A percentile compares a stretch with the other conserved stretches of the same genome.
Conservation (phyloP, 1,284 basidiomycete species). For the Ceratobasidium sp. region DNA sequence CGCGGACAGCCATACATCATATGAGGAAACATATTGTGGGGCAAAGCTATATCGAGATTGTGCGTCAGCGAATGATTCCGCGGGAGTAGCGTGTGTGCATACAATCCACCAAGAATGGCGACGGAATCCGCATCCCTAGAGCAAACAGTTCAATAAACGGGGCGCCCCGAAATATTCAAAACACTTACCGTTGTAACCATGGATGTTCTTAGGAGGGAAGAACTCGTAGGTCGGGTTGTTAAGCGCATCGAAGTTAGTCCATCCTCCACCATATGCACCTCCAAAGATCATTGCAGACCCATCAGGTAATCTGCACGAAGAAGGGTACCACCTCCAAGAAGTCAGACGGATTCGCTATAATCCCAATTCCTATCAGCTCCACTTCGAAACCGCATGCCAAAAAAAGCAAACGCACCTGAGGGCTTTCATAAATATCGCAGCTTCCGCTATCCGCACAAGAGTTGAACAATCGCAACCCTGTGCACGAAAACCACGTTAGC, state of each 20-base stretch:
- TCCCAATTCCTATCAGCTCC: neutral
- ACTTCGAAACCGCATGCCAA: no score
- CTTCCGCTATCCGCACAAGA: constrained; percentile 62
- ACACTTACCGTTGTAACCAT: constrained; percentile 66
- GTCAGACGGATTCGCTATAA: constrained; percentile 64
- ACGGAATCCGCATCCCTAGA: constrained; percentile 49
- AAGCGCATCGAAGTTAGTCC: constrained; percentile 79
- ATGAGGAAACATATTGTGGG: constrained; percentile 20
- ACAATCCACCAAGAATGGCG: constrained; percentile 61
- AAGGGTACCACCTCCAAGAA: constrained; percentile 81
- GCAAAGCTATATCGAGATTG: neutral
- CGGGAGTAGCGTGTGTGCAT: neutral
- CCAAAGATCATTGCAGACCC: constrained; percentile 83
- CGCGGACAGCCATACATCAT: neutral
- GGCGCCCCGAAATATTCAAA: no score
- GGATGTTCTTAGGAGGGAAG: constrained; percentile 76
- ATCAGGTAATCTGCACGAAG: constrained; percentile 70
- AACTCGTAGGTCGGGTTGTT: constrained; percentile 85
- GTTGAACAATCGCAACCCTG: constrained; percentile 71
- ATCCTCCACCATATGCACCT: constrained; percentile 78
- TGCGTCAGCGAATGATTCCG: neutral
- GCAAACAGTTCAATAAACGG: no score
- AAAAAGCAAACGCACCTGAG: constrained; percentile 46
- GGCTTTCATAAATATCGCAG: constrained; percentile 74
- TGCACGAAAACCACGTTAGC: constrained; percentile 81